Base-by-base conservation (phyloP, 805 yeast genomes). In the Candida patagonica region DNA sequence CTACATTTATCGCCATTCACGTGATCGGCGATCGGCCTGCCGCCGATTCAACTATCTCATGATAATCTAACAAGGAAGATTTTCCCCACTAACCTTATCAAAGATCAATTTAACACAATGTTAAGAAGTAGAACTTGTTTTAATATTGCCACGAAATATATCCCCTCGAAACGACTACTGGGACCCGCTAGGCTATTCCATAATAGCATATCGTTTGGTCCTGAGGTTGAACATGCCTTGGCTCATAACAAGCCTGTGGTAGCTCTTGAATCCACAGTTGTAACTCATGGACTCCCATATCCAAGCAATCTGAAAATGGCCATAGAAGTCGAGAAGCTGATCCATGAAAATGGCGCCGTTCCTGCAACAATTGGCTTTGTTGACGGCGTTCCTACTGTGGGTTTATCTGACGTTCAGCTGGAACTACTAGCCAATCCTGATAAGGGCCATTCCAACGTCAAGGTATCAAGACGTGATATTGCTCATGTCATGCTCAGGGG, bases 311-410 rank as follows among this genome's bases (percentile, higher is more conserved):
- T 82, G 8, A 66, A 67, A 20, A 78, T 86, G 86, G 95, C 95
- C 0, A 51, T 51, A 23, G 58, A 65, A 1, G 94, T 83, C 1
- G 95, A 86, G 57, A 42, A 56, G 4, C 62, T 70, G 6, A 70
- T 86, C 13, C 66, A 94, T 31, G 54, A 56, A 0, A 56, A 67
- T 26, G 88, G 89, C 6, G 87, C 78, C 1, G 61, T 80, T 4
- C 96, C 96, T 0, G 95, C 95, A 0, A 84, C 95, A 0, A 75
- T 80, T 42, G 95, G 86, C 0, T 80, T 87, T 51, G 58, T 87
- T 13, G 56, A 72, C 12, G 96, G 96, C 6, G 51, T 57, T 1
- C 87, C 94, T 0, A 63, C 63, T 37, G 85, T 86, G 19, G 96
- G 96, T 0, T 61, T 83, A 9, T 48, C 61, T 5, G 47, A 44